phyloP scores from a whole-genome alignment of 768 basidiomycete genomes.

The Kwoniella dejecticola region DNA sequence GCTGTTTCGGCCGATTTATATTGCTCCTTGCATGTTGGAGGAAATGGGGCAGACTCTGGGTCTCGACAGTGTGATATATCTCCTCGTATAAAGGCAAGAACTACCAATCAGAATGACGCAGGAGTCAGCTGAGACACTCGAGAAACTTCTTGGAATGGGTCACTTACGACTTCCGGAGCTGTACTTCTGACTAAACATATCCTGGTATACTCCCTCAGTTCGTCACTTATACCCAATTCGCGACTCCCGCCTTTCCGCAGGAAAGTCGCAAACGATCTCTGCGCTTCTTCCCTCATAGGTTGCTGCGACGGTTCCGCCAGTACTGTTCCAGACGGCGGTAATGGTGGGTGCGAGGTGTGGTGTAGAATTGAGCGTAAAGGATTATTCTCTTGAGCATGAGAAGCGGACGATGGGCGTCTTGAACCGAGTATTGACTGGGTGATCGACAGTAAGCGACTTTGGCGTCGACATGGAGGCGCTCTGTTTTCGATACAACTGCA shows the following conservation, averaged over 20 bases:
- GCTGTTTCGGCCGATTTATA: conserved; percentile 46
- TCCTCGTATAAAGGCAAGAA: conserved; percentile 50
- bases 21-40: conserved; percentile 39
- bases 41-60: conserved; percentile 46
- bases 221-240: conserved; percentile 46
- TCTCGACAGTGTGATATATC: conserved; percentile 44
- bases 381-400: conserved; percentile 4
- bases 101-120: conserved; percentile 15
- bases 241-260: conserved; percentile 37
- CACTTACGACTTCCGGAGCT: conserved; percentile 48
- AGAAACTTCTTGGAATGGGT: too few species aligned
- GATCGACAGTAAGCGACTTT: conserved; percentile 11
- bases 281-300: conserved; percentile 47
- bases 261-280: conserved; percentile 48
- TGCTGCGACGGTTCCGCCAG: conserved; percentile 32
- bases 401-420: conserved; percentile 7
- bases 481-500: not conserved
- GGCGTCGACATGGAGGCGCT: not conserved
- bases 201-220: conserved; percentile 36
- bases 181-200: conserved; percentile 39
- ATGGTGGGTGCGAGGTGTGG: conserved; percentile 18
- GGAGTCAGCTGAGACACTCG: not conserved
- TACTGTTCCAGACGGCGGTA: conserved; percentile 36
- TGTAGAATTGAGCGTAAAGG: conserved; percentile 22
- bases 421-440: conserved; percentile 11